Evolutionary conservation across 306 rosid genomes (phyloP), one percentile per base, ranked within the genome.

Genomic region (Neltuma alba): DNA sequence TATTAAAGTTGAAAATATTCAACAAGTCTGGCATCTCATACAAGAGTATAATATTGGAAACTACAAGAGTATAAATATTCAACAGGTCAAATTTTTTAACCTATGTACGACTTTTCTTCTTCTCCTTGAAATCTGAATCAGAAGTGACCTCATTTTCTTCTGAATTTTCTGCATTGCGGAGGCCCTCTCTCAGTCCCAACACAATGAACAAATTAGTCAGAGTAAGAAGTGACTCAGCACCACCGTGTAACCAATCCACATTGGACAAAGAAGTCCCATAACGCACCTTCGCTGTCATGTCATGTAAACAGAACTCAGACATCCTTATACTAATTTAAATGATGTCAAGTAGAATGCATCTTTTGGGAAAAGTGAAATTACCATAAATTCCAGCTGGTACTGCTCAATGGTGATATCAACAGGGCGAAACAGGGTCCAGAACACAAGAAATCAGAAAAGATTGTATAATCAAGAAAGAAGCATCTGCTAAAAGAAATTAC

Each of bases 321-420:
- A 78, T 72, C 28, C 12, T 38, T 52, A 52, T 2, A 21, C 21
- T 16, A 45, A 66, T 61, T 25, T 34, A 20, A 73, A 25, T 40
- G 15, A 64, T 50, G 54, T 27, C 33, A 33, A 38, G 7, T 36
- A 18, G 30, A 33, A 41, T 31, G 54, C 44, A 34, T 37, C 34
- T 61, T 75, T 75, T 63, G 28, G 44, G 36, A 21, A 23, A 48
- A 36, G 45, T 62, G 78, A 85, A 76, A 72, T 81, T 76, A 93
- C 99, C 99, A 72, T 91, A 95, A 76, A 95, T 95, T 81, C 97
- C 98, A 71, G 99, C 98, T 30, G 99, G 99, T 47, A 95, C 99
- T 93, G 91, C 76, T 73, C 65, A 67, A 70, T 72, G 13, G 20
- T 25, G 48, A 31, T 15, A 77, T 34, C 47, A 74, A 44, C n/a